Conservation (phyloP, 2,329 filamentous ascomycete species). For the Gremmenia infestans region DNA sequence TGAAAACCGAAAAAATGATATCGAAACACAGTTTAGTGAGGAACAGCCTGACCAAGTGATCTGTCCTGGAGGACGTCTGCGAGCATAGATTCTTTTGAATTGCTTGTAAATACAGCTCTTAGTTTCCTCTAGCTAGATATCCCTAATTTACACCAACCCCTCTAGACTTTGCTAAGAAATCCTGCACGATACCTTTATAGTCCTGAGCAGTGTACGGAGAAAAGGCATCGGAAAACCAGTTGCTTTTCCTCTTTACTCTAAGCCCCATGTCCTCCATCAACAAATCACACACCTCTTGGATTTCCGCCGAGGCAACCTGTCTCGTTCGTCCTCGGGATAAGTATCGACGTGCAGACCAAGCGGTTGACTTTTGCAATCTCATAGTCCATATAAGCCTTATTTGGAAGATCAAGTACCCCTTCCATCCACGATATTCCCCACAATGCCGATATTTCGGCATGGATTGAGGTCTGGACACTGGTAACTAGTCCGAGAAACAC, state of each 20-base stretch:
- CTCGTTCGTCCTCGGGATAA: slow-evolving; percentile 4
- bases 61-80: too few species aligned
- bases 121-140: too few species aligned
- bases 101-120: too few species aligned
- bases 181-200: too few species aligned
- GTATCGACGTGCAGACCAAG: slow-evolving; percentile 10
- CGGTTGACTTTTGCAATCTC: background rate
- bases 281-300: slow-evolving; percentile 9
- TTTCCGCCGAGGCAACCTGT: slow-evolving; percentile 9
- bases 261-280: slow-evolving; percentile 9
- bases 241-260: slow-evolving; percentile 2
- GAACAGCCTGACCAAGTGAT: too few species aligned
- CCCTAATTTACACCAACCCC: too few species aligned
- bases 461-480: slow-evolving; percentile 9
- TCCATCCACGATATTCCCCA: slow-evolving; percentile 14
- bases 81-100: too few species aligned
- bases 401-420: slow-evolving; percentile 3
- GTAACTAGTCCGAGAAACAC: slow-evolving; percentile 10
- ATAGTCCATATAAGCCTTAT: background rate
- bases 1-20: too few species aligned
- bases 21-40: too few species aligned
- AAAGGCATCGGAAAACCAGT: background rate
- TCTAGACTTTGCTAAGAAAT: too few species aligned
- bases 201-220: too few species aligned
- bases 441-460: slow-evolving; percentile 9